Evolutionary conservation across 2,329 filamentous ascomycete species (phyloP).

Genomic region (Hypoxylon sp.): DNA sequence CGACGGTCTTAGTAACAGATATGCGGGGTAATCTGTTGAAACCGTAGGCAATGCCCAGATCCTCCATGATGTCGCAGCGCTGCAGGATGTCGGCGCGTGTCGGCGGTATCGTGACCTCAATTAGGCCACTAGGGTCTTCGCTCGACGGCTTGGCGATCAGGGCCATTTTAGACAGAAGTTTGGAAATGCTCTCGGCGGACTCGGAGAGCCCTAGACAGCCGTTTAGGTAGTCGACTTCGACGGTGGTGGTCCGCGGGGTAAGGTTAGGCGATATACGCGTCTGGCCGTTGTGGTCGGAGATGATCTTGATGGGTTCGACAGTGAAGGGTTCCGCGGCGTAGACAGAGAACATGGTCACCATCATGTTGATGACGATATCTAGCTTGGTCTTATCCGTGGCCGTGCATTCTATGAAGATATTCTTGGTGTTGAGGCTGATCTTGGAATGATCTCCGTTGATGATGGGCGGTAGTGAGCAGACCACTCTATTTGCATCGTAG

Average conservation of each 20-base stretch:
- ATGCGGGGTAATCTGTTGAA: slow-evolving; percentile 95
- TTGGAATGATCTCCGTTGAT: slow-evolving; percentile 99
- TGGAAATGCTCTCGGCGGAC: slow-evolving; percentile 80
- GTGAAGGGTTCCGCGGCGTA: slow-evolving; percentile 92
- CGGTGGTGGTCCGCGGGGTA: slow-evolving; percentile 80
- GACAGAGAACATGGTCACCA: slow-evolving; percentile 96
- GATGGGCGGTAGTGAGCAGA: slow-evolving; percentile 95
- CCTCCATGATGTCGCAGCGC: slow-evolving; percentile 98
- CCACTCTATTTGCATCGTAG: slow-evolving; percentile 86
- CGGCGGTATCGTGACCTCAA: slow-evolving; percentile 87
- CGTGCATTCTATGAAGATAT: slow-evolving; percentile 97
- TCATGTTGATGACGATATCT: slow-evolving; percentile 94
- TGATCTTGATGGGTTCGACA: slow-evolving; percentile 92
- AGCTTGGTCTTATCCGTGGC: slow-evolving; percentile 97
- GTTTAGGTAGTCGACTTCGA: slow-evolving; percentile 94
- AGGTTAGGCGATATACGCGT: slow-evolving; percentile 87
- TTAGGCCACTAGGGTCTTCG: slow-evolving; percentile 73
- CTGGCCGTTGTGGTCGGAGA: slow-evolving; percentile 91
- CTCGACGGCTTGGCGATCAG: slow-evolving; percentile 83
- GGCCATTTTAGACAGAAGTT: slow-evolving; percentile 89
- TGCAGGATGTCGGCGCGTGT: slow-evolving; percentile 96
- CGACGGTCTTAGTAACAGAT: slow-evolving; percentile 89
- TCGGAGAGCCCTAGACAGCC: slow-evolving; percentile 87
- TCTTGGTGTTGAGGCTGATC: slow-evolving; percentile 90
- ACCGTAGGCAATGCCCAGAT: slow-evolving; percentile 95